phyloP scores from a whole-genome alignment of 169 alveolate species.

The Theileria parva region DNA sequence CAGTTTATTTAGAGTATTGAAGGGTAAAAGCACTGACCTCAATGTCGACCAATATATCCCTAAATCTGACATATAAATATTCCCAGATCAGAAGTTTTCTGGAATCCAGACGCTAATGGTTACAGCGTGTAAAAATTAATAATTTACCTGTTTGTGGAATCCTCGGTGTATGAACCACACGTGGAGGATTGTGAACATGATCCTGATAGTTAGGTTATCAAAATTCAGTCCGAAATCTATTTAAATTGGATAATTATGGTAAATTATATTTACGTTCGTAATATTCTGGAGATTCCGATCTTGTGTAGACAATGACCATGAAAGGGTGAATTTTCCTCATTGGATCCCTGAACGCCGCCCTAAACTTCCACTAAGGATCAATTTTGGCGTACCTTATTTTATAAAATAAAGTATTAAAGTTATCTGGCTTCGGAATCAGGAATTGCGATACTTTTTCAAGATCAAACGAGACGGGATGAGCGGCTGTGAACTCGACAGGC shows the following conservation, averaged over 20 bases:
- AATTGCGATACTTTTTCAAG: neutral
- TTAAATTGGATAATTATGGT: neutral
- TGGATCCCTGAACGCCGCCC: constrained; percentile 48
- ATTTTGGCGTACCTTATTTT: constrained; percentile 11
- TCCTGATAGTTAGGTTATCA: constrained; percentile 27
- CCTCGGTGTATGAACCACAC: constrained; percentile 61
- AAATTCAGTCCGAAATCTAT: constrained; percentile 44
- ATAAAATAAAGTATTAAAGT: constrained; percentile 1
- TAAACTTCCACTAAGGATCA: neutral
- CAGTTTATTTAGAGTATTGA: neutral
- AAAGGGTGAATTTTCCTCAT: constrained; percentile 55
- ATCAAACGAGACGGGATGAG: constrained; percentile 5
- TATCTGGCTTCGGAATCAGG: constrained; percentile 55
- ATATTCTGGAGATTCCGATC: constrained; percentile 58
- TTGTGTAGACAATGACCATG: constrained; percentile 20
- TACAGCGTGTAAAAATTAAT: too few species aligned
- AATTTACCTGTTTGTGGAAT: constrained; percentile 41
- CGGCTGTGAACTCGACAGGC: neutral
- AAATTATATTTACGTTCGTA: constrained; percentile 19
- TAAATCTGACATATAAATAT: constrained; percentile 47
- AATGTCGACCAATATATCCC: constrained; percentile 13
- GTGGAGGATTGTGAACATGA: constrained; percentile 54
- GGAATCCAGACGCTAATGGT: constrained; percentile 35
- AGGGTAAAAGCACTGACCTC: constrained; percentile 26
- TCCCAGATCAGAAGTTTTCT: constrained; percentile 61